phyloP scores from a whole-genome alignment of 148 eudicot species.

The Rhododendron kiyosumense region DNA sequence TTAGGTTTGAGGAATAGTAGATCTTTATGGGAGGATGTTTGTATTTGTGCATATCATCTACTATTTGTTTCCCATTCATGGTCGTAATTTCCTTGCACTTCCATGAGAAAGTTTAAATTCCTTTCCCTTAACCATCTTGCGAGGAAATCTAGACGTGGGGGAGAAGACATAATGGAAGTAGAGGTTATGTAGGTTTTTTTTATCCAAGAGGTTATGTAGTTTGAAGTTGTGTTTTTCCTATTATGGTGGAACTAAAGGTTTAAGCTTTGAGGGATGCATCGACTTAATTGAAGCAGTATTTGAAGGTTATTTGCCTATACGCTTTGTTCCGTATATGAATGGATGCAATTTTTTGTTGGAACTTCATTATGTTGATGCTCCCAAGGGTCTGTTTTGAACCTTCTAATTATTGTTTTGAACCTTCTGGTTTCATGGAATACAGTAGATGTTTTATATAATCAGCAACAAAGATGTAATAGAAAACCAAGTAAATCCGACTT shows the following conservation, averaged over 20 bases:
- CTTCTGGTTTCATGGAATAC: neutral
- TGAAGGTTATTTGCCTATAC: neutral
- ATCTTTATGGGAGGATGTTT: neutral
- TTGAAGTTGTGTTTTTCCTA: neutral
- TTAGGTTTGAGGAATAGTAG: slow-evolving; percentile 33
- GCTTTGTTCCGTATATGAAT: neutral
- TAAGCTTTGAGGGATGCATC: neutral
- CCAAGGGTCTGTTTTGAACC: neutral
- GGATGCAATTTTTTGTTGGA: neutral
- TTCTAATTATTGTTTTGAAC: neutral
- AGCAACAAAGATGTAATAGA: neutral
- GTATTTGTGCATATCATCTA: neutral
- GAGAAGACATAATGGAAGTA: neutral
- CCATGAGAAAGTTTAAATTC: neutral
- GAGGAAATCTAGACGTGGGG: neutral
- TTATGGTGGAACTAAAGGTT: neutral
- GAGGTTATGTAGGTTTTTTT: neutral
- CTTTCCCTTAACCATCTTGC: neutral
- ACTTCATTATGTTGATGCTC: neutral
- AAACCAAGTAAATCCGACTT: neutral
- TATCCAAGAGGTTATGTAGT: neutral
- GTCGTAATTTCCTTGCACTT: neutral
- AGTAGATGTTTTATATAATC: too few species aligned
- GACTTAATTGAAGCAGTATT: neutral
- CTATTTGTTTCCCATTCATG: neutral